Base-by-base conservation (phyloP, 805 yeast species). In the Maudiozyma serrabonitensis region DNA sequence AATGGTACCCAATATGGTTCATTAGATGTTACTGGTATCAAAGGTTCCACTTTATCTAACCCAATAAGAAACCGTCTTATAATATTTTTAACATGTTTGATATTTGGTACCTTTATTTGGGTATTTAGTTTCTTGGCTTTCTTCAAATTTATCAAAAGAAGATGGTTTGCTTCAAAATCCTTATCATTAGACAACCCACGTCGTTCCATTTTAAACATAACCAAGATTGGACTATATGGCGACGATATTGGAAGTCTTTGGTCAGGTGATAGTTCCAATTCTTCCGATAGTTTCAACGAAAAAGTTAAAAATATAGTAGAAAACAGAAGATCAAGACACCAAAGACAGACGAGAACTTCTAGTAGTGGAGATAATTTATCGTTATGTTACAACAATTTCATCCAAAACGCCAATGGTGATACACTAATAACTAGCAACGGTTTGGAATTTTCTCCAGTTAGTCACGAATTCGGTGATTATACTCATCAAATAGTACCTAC, bases 51-150 rank as follows among this genome's bases (percentile, higher is more conserved):
- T 15, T 18, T 47, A 32, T 12, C 39, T 11, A 28, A 13, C 6
- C 8, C 23, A 11, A 45, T 45, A 15, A 46, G 44, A 32, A 46
- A 43, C 8, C 40, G 53, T 28, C 23, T 50, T 1, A 25, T 43
- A 3, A 38, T 45, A 11, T 45, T 32, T 21, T n/a, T 50, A 4
- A 23, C 18, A 4, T 12, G 26, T 11, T 34, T 50, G 6, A 31
- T 41, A 4, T 12, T 28, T 18, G 45, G 35, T 15, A 44, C 38
- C 9, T 46, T 53, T 26, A 13, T 51, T 7, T 48, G 55, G 52
- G 39, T 53, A 1, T 13, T 19, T 21, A 15, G 32, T 7, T 48
- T 45, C 12, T 16, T 53, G 23, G 39, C 28, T 12, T 23, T 37
- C 4, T 46, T 40, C 37, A 46, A 23, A 6, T 16, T 35, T 21